Evolutionary conservation across 352 stramenopile genomes (phyloP), one percentile per base, ranked within the genome.

Genomic region (Pythium utonaiense): DNA sequence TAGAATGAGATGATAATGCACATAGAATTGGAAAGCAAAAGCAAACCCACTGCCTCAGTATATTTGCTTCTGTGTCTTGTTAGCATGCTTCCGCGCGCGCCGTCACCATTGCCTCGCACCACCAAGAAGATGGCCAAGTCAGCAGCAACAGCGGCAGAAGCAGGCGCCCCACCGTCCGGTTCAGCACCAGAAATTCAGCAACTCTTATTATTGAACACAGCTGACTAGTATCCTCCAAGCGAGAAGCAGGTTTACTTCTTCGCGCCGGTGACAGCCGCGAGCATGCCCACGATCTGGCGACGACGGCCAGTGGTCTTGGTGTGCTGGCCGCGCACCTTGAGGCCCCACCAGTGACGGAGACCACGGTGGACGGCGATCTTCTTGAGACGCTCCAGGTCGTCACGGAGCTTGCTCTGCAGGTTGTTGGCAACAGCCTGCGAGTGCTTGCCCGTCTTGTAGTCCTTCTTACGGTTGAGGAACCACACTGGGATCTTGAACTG

Each of bases 401-500:
- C 97, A 89, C 97, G 96, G 71, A 99, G 93, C 82, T 98, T 99
- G 74, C 93, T 93, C 80, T 98, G 94, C 62, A 99, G 90, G 77
- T 96, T 97, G 81, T 99, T 98, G 56, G 97, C 95, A 66, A 99
- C 97, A 53, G 98, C 84, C 86, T 99, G 98, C 67, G 83, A 97
- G 85, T 98, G 98, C 85, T 99, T 99, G 83, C 97, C 97, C 53
- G 96, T 99, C 89, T 99, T 99, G 84, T 98, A 98, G 87, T 99
- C 97, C 89, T 99, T 99, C 89, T 99, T 97, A 82, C 97, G 95
- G 91, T 99, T 99, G 48, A 99, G 87, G 86, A 99, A 99, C 97
- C 97, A 99, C 65, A 99, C 80, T 59, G 97, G 97, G 78, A 99
- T 98, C 87, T 99, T 99, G 92, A 99, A 99, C 80, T 99, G 94